Base-by-base conservation (phyloP, 208 protist species). In the Trypanosoma boissoni region DNA sequence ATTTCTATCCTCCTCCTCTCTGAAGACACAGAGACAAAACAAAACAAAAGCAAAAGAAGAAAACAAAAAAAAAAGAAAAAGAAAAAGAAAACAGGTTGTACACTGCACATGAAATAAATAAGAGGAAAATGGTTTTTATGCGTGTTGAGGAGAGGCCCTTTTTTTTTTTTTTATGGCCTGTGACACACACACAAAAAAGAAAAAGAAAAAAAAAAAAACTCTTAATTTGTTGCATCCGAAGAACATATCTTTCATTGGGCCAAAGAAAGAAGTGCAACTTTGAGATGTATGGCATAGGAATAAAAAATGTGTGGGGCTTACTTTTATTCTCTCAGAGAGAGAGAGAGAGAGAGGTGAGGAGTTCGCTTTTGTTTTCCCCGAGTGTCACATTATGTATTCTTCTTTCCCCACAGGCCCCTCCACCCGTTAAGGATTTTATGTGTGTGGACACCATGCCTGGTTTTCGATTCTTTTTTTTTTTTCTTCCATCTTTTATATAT, bases 21-120 rank as follows among this genome's bases (percentile, higher is more conserved):
- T n/a, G n/a, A n/a, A n/a, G n/a, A n/a, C n/a, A n/a, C n/a, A n/a
- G n/a, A n/a, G n/a, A n/a, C 20, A 24, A 34, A 64, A 23, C 23
- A 54, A 37, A 9, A 3, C 60, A 65, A 23, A 67, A 18, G 16
- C 20, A 46, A 36, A 67, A 12, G 10, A 60, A 6, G 9, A 54
- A 53, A 23, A 60, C 45, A 60, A 52, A 52, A 46, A 20, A 60
- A 54, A 6, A 54, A 60, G 10, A 60, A 21, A 6, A 45, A 60
- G 12, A 39, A 39, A 39, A 39, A 39, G 34, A 12, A 12, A 39
- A 12, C 12, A 12, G 12, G 12, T 39, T 6, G 12, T 6, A 6
- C 34, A 39, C 12, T 39, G 6, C 34, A 16, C 34, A 39, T 16
- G 12, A 6, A 39, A 39, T 16, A 39, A 39, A 39, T 39, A 39